These are phyloP conservation scores for Mycena citricolor DNA, from an alignment of 1,284 basidiomycete species.

Conservation along the genomic window DNA sequence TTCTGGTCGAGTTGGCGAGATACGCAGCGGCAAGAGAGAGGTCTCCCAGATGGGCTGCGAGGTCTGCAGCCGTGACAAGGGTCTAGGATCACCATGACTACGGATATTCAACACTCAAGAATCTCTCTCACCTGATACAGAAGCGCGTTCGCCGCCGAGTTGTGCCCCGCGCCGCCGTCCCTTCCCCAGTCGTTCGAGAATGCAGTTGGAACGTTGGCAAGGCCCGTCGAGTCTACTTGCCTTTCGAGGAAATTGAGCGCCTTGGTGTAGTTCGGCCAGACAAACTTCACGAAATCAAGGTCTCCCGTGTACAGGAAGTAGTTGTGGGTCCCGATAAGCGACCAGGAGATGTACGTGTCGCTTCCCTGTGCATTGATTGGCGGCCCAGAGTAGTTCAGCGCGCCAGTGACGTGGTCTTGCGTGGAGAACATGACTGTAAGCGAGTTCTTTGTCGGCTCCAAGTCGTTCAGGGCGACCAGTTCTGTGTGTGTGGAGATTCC, in stretches of 20 bases:
- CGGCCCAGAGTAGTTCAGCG: slow-evolving; percentile 35
- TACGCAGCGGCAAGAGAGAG: slow-evolving; percentile 34
- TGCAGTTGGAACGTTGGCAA: slow-evolving; percentile 45
- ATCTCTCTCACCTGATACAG: slow-evolving; percentile 39
- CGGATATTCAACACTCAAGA: background rate
- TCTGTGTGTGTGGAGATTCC: slow-evolving; percentile 37
- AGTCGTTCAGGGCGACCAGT: slow-evolving; percentile 34
- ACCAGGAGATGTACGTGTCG: slow-evolving; percentile 45
- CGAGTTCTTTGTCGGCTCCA: slow-evolving; percentile 34
- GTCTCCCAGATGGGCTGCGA: slow-evolving; percentile 44
- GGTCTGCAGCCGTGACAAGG: slow-evolving; percentile 45
- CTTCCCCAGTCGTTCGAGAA: slow-evolving; percentile 50
- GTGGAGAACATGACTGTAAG: slow-evolving; percentile 34
- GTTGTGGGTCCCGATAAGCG: slow-evolving; percentile 46
- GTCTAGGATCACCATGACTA: slow-evolving; percentile 31
- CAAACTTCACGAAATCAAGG: slow-evolving; percentile 38
- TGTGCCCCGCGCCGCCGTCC: slow-evolving; percentile 46
- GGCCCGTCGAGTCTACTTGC: slow-evolving; percentile 44
- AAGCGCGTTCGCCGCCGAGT: slow-evolving; percentile 49
- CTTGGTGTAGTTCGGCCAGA: slow-evolving; percentile 54
- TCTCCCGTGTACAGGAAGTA: slow-evolving; percentile 50
- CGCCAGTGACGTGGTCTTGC: slow-evolving; percentile 32
- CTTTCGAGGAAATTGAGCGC: slow-evolving; percentile 45
- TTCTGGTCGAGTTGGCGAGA: slow-evolving; percentile 40
- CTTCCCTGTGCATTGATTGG: slow-evolving; percentile 35